Base-by-base conservation (phyloP, 2,329 filamentous ascomycete species). In the Plenodomus biglobosus region DNA sequence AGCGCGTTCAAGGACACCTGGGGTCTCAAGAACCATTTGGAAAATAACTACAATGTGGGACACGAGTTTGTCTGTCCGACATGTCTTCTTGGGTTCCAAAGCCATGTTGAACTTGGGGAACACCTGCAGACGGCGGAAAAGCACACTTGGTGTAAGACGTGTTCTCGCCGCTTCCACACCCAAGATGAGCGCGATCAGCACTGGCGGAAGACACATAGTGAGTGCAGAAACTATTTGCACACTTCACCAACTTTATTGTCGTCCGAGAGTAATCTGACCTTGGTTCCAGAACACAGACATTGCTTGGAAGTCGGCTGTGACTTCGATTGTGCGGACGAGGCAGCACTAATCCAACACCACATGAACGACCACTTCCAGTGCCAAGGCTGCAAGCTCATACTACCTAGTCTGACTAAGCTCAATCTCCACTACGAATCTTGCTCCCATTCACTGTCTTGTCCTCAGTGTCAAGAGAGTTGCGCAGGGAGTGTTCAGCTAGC, bases 11-110 rank as follows among this genome's bases (percentile, higher is more conserved):
- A 62, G 10, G 52, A 70, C 18, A 48, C 55, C n/a, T 65, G 59
- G 59, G 66, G 58, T 8, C 58, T 69, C 5, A 63, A 61, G 41
- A 67, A 69, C 17, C 66, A 70, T 40, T 65, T 69, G 39, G 66
- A 69, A 46, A 70, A 68, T 51, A 69, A 68, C 50, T 59, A 55
- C 22, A 42, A 47, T 3, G 60, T 61, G 2, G 61, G 60, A 7
- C 68, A 70, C 38, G 46, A 61, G 21, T 66, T 60, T 16, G 60
- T 48, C 2, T 70, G 66, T 42, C 41, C 68, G 30, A 62, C 53
- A 0, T 71, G 68, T 37, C 38, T 70, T 19, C 49, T 66, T 1
- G 64, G 58, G 0, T 70, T 70, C 22, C 43, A 43, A 2, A 59
- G 42, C 15, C 45, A 54, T 8, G 17, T 20, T 1, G 55, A 68